These are phyloP conservation scores for Rhodotorula kratochvilovae DNA, from an alignment of 768 basidiomycete species.

Conservation along the genomic window DNA sequence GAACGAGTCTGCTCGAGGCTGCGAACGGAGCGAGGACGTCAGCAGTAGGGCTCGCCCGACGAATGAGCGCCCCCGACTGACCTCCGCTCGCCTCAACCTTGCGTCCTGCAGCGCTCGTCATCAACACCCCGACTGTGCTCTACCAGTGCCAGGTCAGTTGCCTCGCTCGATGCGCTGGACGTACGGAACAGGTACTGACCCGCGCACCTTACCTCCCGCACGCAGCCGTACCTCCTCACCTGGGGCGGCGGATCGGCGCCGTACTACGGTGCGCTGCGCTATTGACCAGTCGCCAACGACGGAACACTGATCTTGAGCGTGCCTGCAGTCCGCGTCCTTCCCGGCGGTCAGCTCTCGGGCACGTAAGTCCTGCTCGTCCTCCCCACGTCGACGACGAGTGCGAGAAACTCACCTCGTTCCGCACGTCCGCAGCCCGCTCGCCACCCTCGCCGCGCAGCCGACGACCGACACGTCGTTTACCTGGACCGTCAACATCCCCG, in stretches of 20 bases:
- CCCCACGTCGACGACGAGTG: neutral
- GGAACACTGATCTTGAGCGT: neutral
- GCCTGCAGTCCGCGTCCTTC: slow-evolving; percentile 12
- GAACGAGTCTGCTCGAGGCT: no score
- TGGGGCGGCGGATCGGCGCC: slow-evolving; percentile 19
- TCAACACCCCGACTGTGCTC: slow-evolving; percentile 26
- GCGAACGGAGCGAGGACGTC: no score
- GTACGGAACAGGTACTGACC: neutral
- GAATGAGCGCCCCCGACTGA: no score
- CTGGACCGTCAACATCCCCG: slow-evolving; percentile 40
- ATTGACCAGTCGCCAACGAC: neutral
- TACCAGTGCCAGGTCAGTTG: slow-evolving; percentile 3
- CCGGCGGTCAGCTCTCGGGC: slow-evolving; percentile 1
- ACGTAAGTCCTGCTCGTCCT: neutral
- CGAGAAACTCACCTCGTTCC: neutral
- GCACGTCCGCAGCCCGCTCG: neutral
- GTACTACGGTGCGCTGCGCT: neutral
- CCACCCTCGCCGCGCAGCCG: slow-evolving; percentile 5
- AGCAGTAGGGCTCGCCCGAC: no score
- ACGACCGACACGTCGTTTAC: slow-evolving; percentile 21
- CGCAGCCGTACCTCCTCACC: slow-evolving; percentile 18
- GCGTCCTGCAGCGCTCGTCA: slow-evolving; percentile 3
- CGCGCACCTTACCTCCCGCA: neutral
- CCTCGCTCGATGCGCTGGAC: neutral
- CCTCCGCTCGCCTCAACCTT: neutral